Base-by-base conservation (phyloP, 176 grass and related monocot genomes). In the Cenchrus fungigraminus region DNA sequence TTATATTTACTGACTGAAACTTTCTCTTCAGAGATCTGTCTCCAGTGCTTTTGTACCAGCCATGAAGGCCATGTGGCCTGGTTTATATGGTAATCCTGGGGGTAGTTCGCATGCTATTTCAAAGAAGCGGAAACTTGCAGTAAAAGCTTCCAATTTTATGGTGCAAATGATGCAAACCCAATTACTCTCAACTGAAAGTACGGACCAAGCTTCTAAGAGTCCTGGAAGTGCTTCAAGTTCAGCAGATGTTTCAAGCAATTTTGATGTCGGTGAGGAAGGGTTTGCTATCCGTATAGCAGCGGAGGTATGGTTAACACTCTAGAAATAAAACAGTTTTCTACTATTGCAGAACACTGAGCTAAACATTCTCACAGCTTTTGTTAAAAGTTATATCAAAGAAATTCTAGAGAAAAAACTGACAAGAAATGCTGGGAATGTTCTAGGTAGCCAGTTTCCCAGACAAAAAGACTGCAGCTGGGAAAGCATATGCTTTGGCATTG, bases 151-250 rank as follows among this genome's bases (percentile, higher is more conserved):
- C 81, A 90, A 88, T 59, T 96, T 98, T 86, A 92, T 96, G 93
- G 80, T 98, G 70, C 97, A 95, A 91, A 98, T 98, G 93, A 73
- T 96, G 34, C 93, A 92, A 83, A 87, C 84, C 86, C 90, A 88
- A 69, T 80, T 96, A 25, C 92, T 99, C 73, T 87, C 71, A 25
- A 65, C 83, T 52, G 89, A 89, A 79, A 31, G 28, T 76, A 50
- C 28, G 8, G 88, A 92, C 51, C 79, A 95, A 50, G 46, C 79
- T 76, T 52, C 49, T 2, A 79, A 89, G 40, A 84, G 80, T 84
- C 84, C 86, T 86, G 86, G 65, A 87, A 92, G 66, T 81, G 53
- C 62, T 65, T 84, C 81, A 20, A 79, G 25, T 83, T 88, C 79
- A 67, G 47, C 71, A 31, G 65, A 75, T 65, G 61, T 44, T 42